These are phyloP conservation scores for Malassezia furfur DNA, from an alignment of 1,284 basidiomycete species.

Conservation along the genomic window DNA sequence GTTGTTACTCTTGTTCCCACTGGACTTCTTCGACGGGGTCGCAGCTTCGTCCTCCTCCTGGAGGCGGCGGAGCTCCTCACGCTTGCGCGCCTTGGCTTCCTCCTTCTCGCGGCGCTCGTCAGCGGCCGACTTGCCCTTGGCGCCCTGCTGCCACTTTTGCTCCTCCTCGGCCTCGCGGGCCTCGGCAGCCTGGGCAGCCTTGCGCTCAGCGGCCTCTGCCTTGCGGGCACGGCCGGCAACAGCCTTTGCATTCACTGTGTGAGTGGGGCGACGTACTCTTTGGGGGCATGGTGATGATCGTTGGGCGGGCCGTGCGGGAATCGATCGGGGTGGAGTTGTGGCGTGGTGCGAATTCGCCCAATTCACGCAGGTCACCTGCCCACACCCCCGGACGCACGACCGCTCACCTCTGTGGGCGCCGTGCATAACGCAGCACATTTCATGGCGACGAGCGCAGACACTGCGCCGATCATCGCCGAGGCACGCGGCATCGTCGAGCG, in stretches of 20 bases:
- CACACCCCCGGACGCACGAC: no score
- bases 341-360: conserved; percentile 1
- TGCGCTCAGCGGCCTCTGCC: conserved; percentile 79
- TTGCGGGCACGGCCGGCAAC: conserved; percentile 61
- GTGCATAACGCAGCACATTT: no score
- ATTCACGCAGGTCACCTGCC: neutral
- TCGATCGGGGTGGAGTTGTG: neutral
- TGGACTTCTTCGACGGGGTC: conserved; percentile 60
- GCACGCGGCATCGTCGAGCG: neutral
- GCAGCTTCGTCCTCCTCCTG: conserved; percentile 72
- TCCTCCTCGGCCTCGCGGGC: conserved; percentile 63
- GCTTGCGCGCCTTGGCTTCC: conserved; percentile 51
- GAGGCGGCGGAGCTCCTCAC: conserved; percentile 52
- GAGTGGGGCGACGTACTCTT: conserved; percentile 8
- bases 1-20: conserved; percentile 16
- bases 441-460: neutral
- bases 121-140: conserved; percentile 59
- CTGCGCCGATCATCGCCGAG: neutral
- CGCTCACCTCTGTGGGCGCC: no score
- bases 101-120: conserved; percentile 62
- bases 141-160: conserved; percentile 65
- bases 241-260: conserved; percentile 23
- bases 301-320: neutral
- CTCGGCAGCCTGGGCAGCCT: conserved; percentile 56
- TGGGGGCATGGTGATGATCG: conserved; percentile 7